These are phyloP conservation scores for Sphagnum contortum DNA, from an alignment of 225 moss, liverwort and hornwort genomes.

Conservation along the genomic window DNA sequence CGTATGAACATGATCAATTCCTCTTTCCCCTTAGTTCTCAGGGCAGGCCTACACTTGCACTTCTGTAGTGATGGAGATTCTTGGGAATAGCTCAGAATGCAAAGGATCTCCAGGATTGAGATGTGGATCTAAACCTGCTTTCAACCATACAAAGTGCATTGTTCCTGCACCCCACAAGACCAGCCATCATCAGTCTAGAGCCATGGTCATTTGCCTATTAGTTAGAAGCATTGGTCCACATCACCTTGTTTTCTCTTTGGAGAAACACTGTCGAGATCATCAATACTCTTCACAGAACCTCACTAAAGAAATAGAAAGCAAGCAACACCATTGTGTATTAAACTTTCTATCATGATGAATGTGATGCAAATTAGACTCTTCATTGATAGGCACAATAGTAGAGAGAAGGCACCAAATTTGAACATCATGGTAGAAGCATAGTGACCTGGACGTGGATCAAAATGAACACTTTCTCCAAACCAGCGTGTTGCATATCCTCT, in stretches of 20 bases:
- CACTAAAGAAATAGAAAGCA: background rate
- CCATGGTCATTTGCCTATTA: background rate
- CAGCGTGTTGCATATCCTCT: conserved; percentile 95
- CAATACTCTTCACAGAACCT: background rate
- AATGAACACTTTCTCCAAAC: conserved; percentile 78
- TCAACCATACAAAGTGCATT: conserved; percentile 52
- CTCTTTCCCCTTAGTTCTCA: too few species aligned
- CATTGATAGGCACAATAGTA: background rate
- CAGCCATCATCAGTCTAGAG: too few species aligned
- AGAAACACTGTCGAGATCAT: too few species aligned
- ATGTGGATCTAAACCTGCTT: conserved; percentile 53
- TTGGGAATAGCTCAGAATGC: conserved; percentile 66
- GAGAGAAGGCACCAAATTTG: too few species aligned
- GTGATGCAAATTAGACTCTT: background rate
- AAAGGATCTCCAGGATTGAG: conserved; percentile 58
- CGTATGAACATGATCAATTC: too few species aligned
- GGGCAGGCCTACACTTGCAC: too few species aligned
- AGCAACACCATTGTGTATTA: background rate
- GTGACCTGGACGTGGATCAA: conserved; percentile 93
- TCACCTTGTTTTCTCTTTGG: too few species aligned
- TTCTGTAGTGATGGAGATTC: conserved; percentile 5
- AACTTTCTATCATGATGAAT: background rate
- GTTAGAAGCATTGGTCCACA: too few species aligned
- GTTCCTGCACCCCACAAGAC: conserved; percentile 46
- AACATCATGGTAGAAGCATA: too few species aligned